Base-by-base conservation (phyloP, 805 yeast genomes). In the Tetrapisispora taiwanensis region DNA sequence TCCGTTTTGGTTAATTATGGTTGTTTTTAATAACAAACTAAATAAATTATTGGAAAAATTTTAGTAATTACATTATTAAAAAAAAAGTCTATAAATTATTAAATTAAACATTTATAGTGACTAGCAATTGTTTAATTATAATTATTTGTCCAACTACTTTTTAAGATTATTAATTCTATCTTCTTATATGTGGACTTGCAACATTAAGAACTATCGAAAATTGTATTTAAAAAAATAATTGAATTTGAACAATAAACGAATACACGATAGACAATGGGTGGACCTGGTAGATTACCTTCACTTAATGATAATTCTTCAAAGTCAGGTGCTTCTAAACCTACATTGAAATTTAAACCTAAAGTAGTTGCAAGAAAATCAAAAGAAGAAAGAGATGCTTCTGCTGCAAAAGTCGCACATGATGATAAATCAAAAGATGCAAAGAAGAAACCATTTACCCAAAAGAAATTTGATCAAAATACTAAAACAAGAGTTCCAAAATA, bases 291-390 rank as follows among this genome's bases (percentile, higher is more conserved):
- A 41, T 50, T 63, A 41, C 66, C 66, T n/a, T 52, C 66, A n/a
- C 47, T 63, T 36, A 58, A 46, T 17, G 52, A 46, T 26, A 37
- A 43, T 27, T 45, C 43, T 10, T 26, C 28, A 15, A 27, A 37
- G 4, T 9, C 32, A 2, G 15, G 30, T 32, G 44, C 46, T n/a
- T 50, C 52, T 30, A 57, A 77, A 53, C 75, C 84, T 7, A 70
- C 77, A 2, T 66, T 83, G 48, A 81, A 82, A 62, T 89, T 89
- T 65, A 79, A 80, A 62, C 97, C 97, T 2, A 89, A 89, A 62
- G 81, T 73, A 2, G 95, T 89, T 36, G 88, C 88, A 0, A 71
- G 97, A 63, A 78, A 86, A 59, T 68, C 87, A 10, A 81, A 85
- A 52, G 89, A 84, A 52, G 95, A 87, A 53, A 70, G 95, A 60